Conservation (phyloP, 116 monocot species). For the Iris pallida region DNA sequence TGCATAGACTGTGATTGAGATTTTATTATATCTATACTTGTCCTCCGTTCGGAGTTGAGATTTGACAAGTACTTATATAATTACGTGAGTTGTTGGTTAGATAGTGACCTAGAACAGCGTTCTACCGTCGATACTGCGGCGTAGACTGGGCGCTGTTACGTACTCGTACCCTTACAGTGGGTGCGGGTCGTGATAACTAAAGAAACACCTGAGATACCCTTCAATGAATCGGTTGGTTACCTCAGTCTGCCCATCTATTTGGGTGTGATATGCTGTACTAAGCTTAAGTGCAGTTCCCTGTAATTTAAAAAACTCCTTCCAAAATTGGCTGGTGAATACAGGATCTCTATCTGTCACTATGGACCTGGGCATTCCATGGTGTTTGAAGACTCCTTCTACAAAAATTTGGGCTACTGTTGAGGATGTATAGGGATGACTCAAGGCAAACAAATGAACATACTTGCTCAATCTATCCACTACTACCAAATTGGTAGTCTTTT, state of each 20-base stretch:
- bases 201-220: neutral
- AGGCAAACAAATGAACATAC: conserved; percentile 19
- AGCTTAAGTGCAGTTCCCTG: conserved; percentile 1
- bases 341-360: conserved; percentile 20
- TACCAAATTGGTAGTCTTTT: conserved; percentile 4
- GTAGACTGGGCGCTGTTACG: too few relatives aligned
- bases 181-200: too few relatives aligned
- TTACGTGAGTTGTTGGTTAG: too few relatives aligned
- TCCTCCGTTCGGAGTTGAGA: too few relatives aligned
- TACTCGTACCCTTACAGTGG: too few relatives aligned
- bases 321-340: conserved; percentile 19
- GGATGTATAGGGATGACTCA: conserved; percentile 11
- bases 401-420: conserved; percentile 2
- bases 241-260: conserved; percentile 19
- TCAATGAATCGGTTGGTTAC: conserved; percentile 15
- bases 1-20: too few relatives aligned
- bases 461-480: conserved; percentile 17
- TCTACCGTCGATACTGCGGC: too few relatives aligned
- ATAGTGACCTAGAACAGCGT: too few relatives aligned
- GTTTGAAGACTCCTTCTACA: neutral
- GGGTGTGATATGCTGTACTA: conserved; percentile 18
- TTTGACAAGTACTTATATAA: too few relatives aligned
- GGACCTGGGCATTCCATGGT: conserved; percentile 15
- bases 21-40: too few relatives aligned
- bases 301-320: conserved; percentile 14